Evolutionary conservation across 2,329 filamentous ascomycete genomes (phyloP).

Genomic region (Arthrobotrys conoides): DNA sequence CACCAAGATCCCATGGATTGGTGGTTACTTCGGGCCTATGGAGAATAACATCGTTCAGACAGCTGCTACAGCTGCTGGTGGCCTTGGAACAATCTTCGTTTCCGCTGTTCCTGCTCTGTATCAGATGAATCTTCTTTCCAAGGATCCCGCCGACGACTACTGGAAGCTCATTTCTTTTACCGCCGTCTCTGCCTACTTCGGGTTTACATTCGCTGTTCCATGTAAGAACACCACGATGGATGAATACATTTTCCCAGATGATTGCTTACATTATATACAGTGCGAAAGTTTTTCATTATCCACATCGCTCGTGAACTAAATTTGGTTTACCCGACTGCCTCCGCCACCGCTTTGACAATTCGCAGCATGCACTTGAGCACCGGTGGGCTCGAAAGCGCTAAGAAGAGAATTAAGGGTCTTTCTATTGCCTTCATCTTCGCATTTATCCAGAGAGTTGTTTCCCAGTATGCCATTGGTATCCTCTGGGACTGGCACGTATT

Average conservation of each 20-base stretch:
- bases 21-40: constrained; percentile 73
- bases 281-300: constrained; percentile 79
- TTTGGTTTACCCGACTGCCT: constrained; percentile 74
- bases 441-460: constrained; percentile 72
- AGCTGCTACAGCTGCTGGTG: constrained; percentile 74
- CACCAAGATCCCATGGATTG: constrained; percentile 71
- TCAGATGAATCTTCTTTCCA: constrained; percentile 71
- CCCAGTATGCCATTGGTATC: constrained; percentile 74
- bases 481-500: constrained; percentile 73
- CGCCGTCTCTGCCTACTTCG: constrained; percentile 76
- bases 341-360: constrained; percentile 75
- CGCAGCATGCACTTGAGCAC: constrained; percentile 74
- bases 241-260: neutral
- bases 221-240: constrained; percentile 64
- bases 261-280: constrained; percentile 62
- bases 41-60: constrained; percentile 77
- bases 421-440: constrained; percentile 71
- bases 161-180: constrained; percentile 74
- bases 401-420: constrained; percentile 73
- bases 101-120: constrained; percentile 75
- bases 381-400: constrained; percentile 68
- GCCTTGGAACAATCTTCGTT: constrained; percentile 73
- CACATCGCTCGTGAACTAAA: constrained; percentile 75
- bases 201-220: constrained; percentile 75
- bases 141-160: constrained; percentile 72